phyloP scores from a whole-genome alignment of 768 basidiomycete genomes.

The Mycena latifolia region DNA sequence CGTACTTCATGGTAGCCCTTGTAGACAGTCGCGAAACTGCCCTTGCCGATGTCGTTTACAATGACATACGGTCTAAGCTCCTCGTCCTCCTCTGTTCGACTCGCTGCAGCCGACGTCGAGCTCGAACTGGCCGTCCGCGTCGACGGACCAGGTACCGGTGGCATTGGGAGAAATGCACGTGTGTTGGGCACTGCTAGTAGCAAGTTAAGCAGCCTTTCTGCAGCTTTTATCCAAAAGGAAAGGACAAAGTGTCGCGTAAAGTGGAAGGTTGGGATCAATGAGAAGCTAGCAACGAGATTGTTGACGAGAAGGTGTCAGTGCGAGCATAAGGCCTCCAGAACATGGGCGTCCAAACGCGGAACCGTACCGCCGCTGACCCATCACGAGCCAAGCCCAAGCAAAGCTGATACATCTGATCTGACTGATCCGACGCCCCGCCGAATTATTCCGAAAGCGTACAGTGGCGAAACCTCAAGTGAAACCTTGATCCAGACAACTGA shows the following conservation, averaged over 20 bases:
- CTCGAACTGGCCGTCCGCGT: constrained; percentile 27
- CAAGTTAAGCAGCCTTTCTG: background rate
- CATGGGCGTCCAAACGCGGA: constrained; percentile 23
- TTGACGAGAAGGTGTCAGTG: background rate
- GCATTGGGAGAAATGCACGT: constrained; percentile 5
- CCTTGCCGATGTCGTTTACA: constrained; percentile 83
- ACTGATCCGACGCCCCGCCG: no score
- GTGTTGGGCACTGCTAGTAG: no score
- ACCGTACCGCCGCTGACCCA: no score
- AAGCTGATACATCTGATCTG: no score
- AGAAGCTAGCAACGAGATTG: constrained; percentile 11
- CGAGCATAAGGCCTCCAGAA: constrained; percentile 18
- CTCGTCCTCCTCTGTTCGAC: constrained; percentile 62
- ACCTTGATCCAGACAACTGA: no score
- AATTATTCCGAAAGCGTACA: no score
- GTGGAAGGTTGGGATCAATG: background rate
- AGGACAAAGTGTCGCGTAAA: background rate
- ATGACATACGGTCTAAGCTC: constrained; percentile 85
- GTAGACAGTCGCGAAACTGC: constrained; percentile 97
- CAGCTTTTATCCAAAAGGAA: background rate
- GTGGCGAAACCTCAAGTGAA: no score
- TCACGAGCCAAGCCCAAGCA: no score
- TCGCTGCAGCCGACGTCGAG: constrained; percentile 25
- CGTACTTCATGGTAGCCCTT: constrained; percentile 92
- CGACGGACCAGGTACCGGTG: constrained; percentile 15